phyloP scores from a whole-genome alignment of 176 grass and related monocot genomes.

The Eragrostis nindensis region DNA sequence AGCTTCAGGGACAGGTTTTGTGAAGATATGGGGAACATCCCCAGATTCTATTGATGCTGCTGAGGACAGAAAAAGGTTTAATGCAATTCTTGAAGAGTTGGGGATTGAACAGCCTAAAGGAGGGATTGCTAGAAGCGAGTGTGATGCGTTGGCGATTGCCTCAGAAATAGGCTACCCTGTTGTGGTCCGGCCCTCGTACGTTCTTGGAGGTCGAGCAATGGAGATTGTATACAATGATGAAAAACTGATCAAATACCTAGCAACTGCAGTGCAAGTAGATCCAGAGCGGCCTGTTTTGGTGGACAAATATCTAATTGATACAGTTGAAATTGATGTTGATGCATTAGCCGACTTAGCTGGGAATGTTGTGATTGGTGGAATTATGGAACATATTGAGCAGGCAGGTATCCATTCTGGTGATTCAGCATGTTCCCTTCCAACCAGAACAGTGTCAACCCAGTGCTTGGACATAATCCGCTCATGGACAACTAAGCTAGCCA shows the following conservation, averaged over 20 bases:
- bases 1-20: constrained; percentile 59
- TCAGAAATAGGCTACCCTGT: constrained; percentile 92
- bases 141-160: constrained; percentile 84
- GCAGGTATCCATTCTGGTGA: constrained; percentile 98
- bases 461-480: constrained; percentile 82
- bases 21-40: constrained; percentile 96
- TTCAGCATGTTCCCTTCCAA: constrained; percentile 95
- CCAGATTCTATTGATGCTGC: constrained; percentile 99
- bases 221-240: constrained; percentile 96
- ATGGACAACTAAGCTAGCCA: constrained; percentile 89
- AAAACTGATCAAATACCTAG: constrained; percentile 87
- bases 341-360: constrained; percentile 84
- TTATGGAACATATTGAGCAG: constrained; percentile 99
- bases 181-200: constrained; percentile 95
- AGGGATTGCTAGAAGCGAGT: constrained; percentile 91
- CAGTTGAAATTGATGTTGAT: constrained; percentile 97
- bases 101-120: constrained; percentile 92
- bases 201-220: constrained; percentile 97
- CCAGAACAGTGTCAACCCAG: constrained; percentile 76
- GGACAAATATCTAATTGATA: constrained; percentile 91
- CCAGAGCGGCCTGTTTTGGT: constrained; percentile 88
- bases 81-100: constrained; percentile 91
- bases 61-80: constrained; percentile 94
- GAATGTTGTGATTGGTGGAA: constrained; percentile 95
- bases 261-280: constrained; percentile 97